Base-by-base conservation (phyloP, 1,284 basidiomycete genomes). In the Xerocomus minutiporus region DNA sequence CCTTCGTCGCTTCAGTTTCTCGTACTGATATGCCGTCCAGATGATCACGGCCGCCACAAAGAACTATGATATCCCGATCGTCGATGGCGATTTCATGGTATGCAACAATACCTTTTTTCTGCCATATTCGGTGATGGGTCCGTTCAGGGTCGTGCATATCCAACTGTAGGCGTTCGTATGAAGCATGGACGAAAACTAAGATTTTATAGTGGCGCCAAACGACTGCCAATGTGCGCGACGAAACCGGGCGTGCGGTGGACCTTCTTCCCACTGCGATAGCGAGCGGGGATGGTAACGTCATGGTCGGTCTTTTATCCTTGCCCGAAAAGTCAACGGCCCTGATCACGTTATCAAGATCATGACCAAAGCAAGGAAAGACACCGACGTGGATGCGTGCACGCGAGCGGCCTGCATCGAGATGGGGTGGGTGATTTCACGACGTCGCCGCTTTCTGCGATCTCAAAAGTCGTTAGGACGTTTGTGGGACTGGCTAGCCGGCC, bases 21-120 rank as follows among this genome's bases (percentile, higher is more conserved):
- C 29, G 29, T 20, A 15, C 32, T 56, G 54, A 60, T 48, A 39
- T 50, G 38, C 50, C 39, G 46, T 53, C 40, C 55, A 73, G 71
- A 57, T 73, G 62, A 64, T 73, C 55, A 64, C 65, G 4, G 73
- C 66, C 49, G 69, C 73, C 40, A 68, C 69, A 41, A 67, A 61
- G 51, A 68, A 73, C 50, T 61, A 65, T 52, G 61, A 73, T 48
- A 65, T 73, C 38, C 73, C 71, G 46, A 61, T 70, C 48, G 56
- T 73, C 43, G 72, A 73, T 59, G 72, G 71, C 4, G 81, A 83
- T 62, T 75, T 80, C 50, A 81, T 81, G 79, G 79, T 66, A 45
- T 38, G 66, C 53, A 9, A 29, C 6, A 46, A 44, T 55, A 1
- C 20, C 29, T 23, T 8, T 48, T 50, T 31, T 47, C 51, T n/a